Conservation (phyloP, 2,329 filamentous ascomycete genomes). For the Colletotrichum nymphaeae region DNA sequence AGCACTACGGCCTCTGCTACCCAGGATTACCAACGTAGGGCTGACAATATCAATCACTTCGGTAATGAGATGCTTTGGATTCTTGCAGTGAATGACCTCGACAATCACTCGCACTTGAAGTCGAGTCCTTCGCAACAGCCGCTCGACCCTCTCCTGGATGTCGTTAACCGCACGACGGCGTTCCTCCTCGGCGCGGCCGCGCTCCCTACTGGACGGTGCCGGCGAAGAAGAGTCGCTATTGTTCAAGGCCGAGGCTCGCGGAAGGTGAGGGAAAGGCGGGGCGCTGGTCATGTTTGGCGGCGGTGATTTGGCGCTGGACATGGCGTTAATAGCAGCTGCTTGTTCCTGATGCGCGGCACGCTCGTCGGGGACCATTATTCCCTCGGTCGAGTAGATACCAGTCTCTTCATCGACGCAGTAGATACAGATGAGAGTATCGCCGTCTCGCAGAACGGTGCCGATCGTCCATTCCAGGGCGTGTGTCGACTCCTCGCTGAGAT, state of each 20-base stretch:
- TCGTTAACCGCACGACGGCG: constrained; percentile 83
- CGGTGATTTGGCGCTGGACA: constrained; percentile 58
- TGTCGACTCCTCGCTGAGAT: constrained; percentile 92
- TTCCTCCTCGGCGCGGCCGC: constrained; percentile 78
- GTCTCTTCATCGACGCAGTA: constrained; percentile 94
- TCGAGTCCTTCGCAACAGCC: constrained; percentile 87
- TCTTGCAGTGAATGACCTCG: constrained; percentile 98
- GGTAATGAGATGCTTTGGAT: constrained; percentile 93
- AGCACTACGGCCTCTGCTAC: constrained; percentile 89
- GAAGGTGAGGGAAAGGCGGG: constrained; percentile 44
- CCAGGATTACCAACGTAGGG: constrained; percentile 92
- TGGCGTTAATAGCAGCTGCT: constrained; percentile 75
- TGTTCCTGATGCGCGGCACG: constrained; percentile 81
- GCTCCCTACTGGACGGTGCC: constrained; percentile 60
- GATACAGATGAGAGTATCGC: constrained; percentile 92
- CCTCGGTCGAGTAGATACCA: constrained; percentile 61
- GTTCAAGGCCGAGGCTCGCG: constrained; percentile 49
- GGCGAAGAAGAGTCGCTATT: constrained; percentile 54
- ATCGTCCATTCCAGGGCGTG: constrained; percentile 98
- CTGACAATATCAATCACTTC: constrained; percentile 96
- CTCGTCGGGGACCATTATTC: constrained; percentile 75
- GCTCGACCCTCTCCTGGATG: constrained; percentile 87
- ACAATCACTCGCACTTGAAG: constrained; percentile 94
- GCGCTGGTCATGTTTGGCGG: constrained; percentile 38
- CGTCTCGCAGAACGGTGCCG: constrained; percentile 91